These are phyloP conservation scores for Moesziomyces sp. DNA, from an alignment of 1,284 basidiomycete genomes.

Conservation along the genomic window DNA sequence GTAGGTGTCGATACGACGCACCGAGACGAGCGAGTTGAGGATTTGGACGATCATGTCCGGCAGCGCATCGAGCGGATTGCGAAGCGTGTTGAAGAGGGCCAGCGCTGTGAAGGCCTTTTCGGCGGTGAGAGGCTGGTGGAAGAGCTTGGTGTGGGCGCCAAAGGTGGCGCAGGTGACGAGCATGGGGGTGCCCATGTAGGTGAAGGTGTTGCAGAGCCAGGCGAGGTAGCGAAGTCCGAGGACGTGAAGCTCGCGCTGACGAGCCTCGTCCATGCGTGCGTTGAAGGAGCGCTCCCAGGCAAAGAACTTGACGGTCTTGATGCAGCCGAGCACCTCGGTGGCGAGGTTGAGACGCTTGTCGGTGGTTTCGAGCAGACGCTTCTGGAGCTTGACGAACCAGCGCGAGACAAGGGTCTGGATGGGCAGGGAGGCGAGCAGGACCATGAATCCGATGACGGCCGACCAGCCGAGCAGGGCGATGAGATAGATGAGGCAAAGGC, in stretches of 20 bases:
- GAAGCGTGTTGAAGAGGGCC: slow-evolving; percentile 70
- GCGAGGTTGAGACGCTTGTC: slow-evolving; percentile 72
- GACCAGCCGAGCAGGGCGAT: slow-evolving; percentile 72
- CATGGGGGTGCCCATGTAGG: slow-evolving; percentile 73
- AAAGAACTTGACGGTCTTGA: slow-evolving; percentile 76
- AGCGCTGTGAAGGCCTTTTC: slow-evolving; percentile 72
- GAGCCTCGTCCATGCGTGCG: slow-evolving; percentile 70
- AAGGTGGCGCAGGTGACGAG: slow-evolving; percentile 77
- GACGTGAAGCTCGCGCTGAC: slow-evolving; percentile 70
- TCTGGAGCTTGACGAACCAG: slow-evolving; percentile 70
- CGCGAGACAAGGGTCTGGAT: slow-evolving; percentile 67
- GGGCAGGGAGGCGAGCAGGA: slow-evolving; percentile 62
- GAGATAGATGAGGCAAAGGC: slow-evolving; percentile 70
- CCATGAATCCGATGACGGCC: slow-evolving; percentile 67
- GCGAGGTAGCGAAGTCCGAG: slow-evolving; percentile 69
- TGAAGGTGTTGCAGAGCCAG: slow-evolving; percentile 67
- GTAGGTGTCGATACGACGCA: slow-evolving; percentile 69
- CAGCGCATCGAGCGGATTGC: slow-evolving; percentile 60
- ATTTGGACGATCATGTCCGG: slow-evolving; percentile 70
- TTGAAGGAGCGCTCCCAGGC: slow-evolving; percentile 70
- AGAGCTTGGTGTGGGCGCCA: slow-evolving; percentile 72
- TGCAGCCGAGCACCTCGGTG: slow-evolving; percentile 72
- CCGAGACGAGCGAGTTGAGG: slow-evolving; percentile 67
- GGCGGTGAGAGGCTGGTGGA: slow-evolving; percentile 70
- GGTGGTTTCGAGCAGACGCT: slow-evolving; percentile 70